phyloP scores from a whole-genome alignment of 2,329 filamentous ascomycete species.

The Endoconidiophora polonica region DNA sequence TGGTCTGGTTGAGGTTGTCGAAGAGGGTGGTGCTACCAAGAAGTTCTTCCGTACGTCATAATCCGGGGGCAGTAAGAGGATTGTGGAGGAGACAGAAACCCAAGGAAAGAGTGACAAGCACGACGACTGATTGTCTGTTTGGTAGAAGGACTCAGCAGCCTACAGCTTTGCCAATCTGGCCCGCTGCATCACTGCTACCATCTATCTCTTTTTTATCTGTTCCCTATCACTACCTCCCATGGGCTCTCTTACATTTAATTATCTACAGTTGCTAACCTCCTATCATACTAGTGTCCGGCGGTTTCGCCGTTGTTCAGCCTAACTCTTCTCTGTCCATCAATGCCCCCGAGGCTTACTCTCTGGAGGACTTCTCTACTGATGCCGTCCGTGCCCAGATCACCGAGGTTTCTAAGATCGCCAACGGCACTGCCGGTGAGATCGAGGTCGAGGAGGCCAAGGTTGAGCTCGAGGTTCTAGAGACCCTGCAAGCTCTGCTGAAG shows the following conservation, averaged over 20 bases:
- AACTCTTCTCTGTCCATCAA: slow-evolving; percentile 94
- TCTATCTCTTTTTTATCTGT: background rate
- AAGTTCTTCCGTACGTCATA: slow-evolving; percentile 84
- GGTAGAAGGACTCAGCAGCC: background rate
- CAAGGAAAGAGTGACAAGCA: background rate
- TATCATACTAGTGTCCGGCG: slow-evolving; percentile 59
- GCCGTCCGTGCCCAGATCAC: slow-evolving; percentile 77
- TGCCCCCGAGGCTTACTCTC: slow-evolving; percentile 81
- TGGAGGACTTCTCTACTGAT: slow-evolving; percentile 93
- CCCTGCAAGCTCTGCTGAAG: slow-evolving; percentile 14
- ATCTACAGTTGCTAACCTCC: background rate
- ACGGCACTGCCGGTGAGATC: slow-evolving; percentile 81
- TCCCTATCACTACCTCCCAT: background rate
- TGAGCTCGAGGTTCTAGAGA: slow-evolving; percentile 55
- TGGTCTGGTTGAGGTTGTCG: slow-evolving; percentile 83
- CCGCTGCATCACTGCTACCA: background rate
- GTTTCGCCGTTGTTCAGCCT: slow-evolving; percentile 93
- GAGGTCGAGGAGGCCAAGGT: slow-evolving; percentile 99
- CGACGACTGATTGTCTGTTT: background rate
- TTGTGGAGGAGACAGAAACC: background rate
- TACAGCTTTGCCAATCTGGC: background rate
- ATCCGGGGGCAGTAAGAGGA: background rate
- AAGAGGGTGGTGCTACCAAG: slow-evolving; percentile 80
- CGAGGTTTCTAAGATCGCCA: slow-evolving; percentile 90
- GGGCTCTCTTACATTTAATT: background rate